Evolutionary conservation across 2,329 filamentous ascomycete genomes (phyloP), one percentile per base, ranked within the genome.

Genomic region (Calonectria multiphialidica): DNA sequence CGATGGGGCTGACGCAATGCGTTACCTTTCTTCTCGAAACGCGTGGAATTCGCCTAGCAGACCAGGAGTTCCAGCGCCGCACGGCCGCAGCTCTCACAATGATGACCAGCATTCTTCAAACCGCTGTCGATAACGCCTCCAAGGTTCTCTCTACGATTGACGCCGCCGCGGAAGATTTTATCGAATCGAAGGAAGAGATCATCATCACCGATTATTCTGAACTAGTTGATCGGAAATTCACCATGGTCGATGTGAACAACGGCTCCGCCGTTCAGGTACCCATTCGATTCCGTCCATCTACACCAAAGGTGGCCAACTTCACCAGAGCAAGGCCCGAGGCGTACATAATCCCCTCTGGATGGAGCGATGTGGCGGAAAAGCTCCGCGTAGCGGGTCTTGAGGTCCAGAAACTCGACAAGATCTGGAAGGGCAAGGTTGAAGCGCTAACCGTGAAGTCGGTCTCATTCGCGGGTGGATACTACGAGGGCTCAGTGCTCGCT

Each of bases 51-150:
- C 70, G 78, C 0, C 74, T 83, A 1, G 81, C 74, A 1, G 75
- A 81, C 50, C 80, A 83, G 23, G 76, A 83, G 35, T 83, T 78
- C 12, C 79, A 80, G 57, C 78, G 81, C 1, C 75, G 81, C 33
- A 79, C 79, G 0, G 80, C 80, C 0, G 72, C 80, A 0, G 81
- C 78, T 0, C 55, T 83, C 10, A 77, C 75, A 0, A 81, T 82
- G 77, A 75, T 79, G 0, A 73, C 74, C 33, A 72, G 80, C 0
- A 74, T 82, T 16, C 71, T 83, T 0, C 79, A 83, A 25, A 82
- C 81, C 0, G 79, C 81, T 1, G 77, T 74, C 2, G 79, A 80
- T 18, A 78, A 80, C 25, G 80, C 80, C 0, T 72, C 77, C 3
- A 73, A 78, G 2, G 80, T 83, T 0, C 75, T 75, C 37, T 63